Evolutionary conservation across 192 early-diverging fungal genomes (phyloP).

Genomic region (Linnemannia zychae): DNA sequence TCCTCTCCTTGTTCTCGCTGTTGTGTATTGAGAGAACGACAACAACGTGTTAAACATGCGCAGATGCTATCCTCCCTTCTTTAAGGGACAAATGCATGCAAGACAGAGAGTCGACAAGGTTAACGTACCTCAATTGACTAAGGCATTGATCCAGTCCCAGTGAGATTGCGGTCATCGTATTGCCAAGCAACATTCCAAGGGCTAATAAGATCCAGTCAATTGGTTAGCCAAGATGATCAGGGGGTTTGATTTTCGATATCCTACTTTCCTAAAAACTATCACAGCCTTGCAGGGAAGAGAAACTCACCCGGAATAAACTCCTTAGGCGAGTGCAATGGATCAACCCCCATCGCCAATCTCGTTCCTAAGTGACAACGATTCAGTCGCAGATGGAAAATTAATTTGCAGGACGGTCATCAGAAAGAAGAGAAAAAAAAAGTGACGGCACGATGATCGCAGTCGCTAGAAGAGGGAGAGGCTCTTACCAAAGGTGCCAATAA

Average conservation of each 20-base stretch:
- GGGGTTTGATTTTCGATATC: too few species aligned
- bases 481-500: conserved; percentile 69
- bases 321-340: conserved; percentile 76
- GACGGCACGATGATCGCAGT: conserved; percentile 8
- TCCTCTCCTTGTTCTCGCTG: conserved; percentile 63
- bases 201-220: conserved; percentile 39
- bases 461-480: background rate
- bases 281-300: too few species aligned
- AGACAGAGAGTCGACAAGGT: background rate
- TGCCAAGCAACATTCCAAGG: conserved; percentile 91
- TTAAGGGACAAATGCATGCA: too few species aligned
- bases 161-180: conserved; percentile 79
- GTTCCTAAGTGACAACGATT: conserved; percentile 57
- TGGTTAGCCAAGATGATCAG: too few species aligned
- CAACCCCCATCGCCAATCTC: conserved; percentile 74
- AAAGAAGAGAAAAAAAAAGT: background rate
- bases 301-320: conserved; percentile 82
- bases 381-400: background rate
- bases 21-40: background rate
- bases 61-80: too few species aligned
- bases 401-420: background rate
- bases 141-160: conserved; percentile 74
- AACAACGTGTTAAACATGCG: background rate
- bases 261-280: too few species aligned
- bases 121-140: conserved; percentile 69